A percentile compares a stretch with the other conserved stretches of the same genome.
These are phyloP conservation scores for Bruguiera hainesii DNA, from an alignment of 441 rosid species.

Conservation along the genomic window DNA sequence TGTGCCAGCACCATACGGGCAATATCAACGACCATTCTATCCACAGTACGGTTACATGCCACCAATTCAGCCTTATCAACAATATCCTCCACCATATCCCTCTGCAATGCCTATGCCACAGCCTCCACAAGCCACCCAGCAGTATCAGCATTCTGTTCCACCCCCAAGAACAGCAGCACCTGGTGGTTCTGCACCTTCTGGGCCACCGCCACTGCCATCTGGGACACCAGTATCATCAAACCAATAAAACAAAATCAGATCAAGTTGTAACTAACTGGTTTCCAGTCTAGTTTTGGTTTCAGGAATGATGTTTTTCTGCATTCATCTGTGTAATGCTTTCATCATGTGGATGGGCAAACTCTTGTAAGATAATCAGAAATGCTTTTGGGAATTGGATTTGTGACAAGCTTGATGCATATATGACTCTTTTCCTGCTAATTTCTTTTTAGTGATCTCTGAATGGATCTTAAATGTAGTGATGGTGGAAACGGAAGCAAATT, in stretches of 20 bases:
- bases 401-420: too few relatives aligned
- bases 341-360: not conserved
- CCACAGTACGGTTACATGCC: slow-evolving; percentile 60
- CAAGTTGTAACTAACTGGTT: not conserved
- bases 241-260: not conserved
- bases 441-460: too few relatives aligned
- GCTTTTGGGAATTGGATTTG: not conserved
- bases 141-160: slow-evolving; percentile 46
- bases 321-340: not conserved
- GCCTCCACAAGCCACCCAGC: slow-evolving; percentile 42
- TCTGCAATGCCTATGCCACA: slow-evolving; percentile 43
- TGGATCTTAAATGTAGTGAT: too few relatives aligned
- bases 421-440: too few relatives aligned
- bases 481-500: too few relatives aligned
- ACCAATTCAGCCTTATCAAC: slow-evolving; percentile 55
- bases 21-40: slow-evolving; percentile 48
- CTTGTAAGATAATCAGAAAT: not conserved
- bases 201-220: slow-evolving; percentile 28
- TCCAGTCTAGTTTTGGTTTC: not conserved
- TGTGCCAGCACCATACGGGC: slow-evolving; percentile 48
- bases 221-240: slow-evolving; percentile 28
- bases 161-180: slow-evolving; percentile 38
- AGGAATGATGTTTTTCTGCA: not conserved
- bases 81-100: slow-evolving; percentile 50
- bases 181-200: slow-evolving; percentile 24